Percentiles rank a stretch among this genome's conserved stretches.
phyloP scores from a whole-genome alignment of 306 rosid species.

The Abrus precatorius region DNA sequence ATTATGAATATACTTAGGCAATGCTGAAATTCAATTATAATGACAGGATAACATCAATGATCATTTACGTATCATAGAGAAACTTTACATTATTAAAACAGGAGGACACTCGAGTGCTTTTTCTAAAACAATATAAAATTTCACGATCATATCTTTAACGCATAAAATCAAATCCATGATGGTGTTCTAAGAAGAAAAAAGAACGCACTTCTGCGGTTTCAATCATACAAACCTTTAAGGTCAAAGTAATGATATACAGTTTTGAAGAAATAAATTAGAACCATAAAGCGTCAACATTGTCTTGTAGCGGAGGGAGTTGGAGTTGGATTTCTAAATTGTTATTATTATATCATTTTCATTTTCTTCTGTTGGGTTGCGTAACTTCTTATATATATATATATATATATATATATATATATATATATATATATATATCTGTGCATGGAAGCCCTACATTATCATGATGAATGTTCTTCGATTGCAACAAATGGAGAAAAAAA shows the following conservation, averaged over 20 bases:
- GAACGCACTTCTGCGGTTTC: slow-evolving; percentile 62
- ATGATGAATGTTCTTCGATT: slow-evolving; percentile 7
- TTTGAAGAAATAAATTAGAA: slow-evolving; percentile 34
- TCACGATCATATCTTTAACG: slow-evolving; percentile 39
- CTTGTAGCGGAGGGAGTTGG: slow-evolving; percentile 46
- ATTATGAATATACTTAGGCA: slow-evolving; percentile 37
- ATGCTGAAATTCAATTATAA: slow-evolving; percentile 38
- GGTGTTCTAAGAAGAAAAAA: slow-evolving; percentile 48
- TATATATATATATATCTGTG: slow-evolving; percentile 12
- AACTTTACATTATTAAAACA: slow-evolving; percentile 52
- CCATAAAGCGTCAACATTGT: slow-evolving; percentile 49
- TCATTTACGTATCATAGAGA: slow-evolving; percentile 63
- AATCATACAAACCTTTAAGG: slow-evolving; percentile 63
- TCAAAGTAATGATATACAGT: slow-evolving; percentile 61
- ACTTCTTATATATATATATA: no score
- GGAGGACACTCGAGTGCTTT: slow-evolving; percentile 50
- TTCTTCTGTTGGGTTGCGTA: neutral
- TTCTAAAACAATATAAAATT: slow-evolving; percentile 46
- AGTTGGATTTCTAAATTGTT: slow-evolving; percentile 6
- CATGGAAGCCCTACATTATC: slow-evolving; percentile 4
- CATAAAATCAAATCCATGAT: slow-evolving; percentile 53
- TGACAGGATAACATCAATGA: slow-evolving; percentile 41
- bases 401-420: neutral
- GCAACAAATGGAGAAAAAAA: neutral
- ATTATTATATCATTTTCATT: neutral